Percentiles rank a stretch among this genome's conserved stretches.
Conservation (phyloP, 1,139 yeast genomes). For the Yamadazyma songkhlaensis region DNA sequence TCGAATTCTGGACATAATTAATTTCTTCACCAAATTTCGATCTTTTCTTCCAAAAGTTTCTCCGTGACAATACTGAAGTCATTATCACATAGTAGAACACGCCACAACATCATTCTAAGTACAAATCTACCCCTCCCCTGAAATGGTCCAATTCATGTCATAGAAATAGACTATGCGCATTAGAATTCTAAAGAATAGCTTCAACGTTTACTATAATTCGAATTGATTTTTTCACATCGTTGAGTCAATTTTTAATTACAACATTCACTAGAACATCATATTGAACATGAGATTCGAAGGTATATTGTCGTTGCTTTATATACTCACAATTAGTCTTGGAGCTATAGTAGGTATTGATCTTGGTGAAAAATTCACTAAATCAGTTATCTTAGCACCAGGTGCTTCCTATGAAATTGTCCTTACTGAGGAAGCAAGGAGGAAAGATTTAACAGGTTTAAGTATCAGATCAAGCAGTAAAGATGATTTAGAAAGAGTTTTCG, state of each 20-base stretch:
- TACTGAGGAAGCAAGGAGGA: conserved; percentile 88
- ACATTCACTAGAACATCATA: too few relatives aligned
- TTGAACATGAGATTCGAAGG: conserved; percentile 7
- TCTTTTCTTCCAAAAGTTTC: too few relatives aligned
- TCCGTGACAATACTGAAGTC: too few relatives aligned
- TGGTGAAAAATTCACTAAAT: conserved; percentile 87
- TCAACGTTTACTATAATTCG: not conserved
- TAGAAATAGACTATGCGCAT: conserved; percentile 1
- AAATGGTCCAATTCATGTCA: not conserved
- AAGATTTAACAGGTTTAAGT: conserved; percentile 78
- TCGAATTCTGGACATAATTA: too few relatives aligned
- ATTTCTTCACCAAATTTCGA: too few relatives aligned
- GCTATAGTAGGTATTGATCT: conserved; percentile 87
- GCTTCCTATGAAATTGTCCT: conserved; percentile 83
- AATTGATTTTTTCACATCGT: not conserved
- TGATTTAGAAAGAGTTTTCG: conserved; percentile 72
- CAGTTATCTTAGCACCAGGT: conserved; percentile 88
- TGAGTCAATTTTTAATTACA: not conserved
- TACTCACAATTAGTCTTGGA: conserved; percentile 25
- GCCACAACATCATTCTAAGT: too few relatives aligned
- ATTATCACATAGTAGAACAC: too few relatives aligned
- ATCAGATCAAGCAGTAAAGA: conserved; percentile 44
- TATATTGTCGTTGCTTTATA: conserved; percentile 7
- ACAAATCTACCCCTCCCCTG: too few relatives aligned
- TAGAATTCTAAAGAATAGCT: conserved; percentile 2